Evolutionary conservation across 2,329 filamentous ascomycete genomes (phyloP).

Genomic region (Aspergillus novofumigatus): DNA sequence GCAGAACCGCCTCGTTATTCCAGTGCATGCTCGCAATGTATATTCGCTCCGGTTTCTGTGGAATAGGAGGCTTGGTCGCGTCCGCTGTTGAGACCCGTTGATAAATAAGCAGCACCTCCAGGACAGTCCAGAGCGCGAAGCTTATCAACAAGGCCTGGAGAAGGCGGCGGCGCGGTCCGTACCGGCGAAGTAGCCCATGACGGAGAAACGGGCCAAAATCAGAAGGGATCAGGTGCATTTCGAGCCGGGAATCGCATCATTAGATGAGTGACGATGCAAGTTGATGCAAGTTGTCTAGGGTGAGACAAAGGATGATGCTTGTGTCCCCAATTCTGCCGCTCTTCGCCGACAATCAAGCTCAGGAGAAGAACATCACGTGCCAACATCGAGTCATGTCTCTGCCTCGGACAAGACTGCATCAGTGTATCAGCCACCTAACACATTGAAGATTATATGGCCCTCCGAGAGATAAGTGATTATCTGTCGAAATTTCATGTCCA

Average conservation of each 20-base stretch:
- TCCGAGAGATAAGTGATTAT: no score
- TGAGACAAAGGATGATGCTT: no score
- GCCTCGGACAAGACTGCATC: no score
- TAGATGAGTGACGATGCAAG: not conserved
- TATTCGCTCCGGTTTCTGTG: conserved; percentile 37
- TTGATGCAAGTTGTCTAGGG: not conserved
- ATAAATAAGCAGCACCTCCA: conserved; percentile 17
- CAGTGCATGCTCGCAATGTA: conserved; percentile 69
- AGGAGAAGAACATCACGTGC: no score
- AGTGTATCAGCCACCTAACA: no score
- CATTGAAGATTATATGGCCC: no score
- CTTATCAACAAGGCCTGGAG: conserved; percentile 13
- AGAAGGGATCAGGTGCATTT: not conserved
- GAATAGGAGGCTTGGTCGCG: conserved; percentile 4
- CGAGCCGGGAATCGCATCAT: not conserved
- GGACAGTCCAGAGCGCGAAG: conserved; percentile 17
- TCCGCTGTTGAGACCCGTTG: conserved; percentile 13
- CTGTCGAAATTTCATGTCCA: no score
- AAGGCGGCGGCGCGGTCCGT: conserved; percentile 13
- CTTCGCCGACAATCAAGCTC: no score
- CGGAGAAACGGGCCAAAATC: not conserved
- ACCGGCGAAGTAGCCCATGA: conserved; percentile 6
- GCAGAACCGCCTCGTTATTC: conserved; percentile 60
- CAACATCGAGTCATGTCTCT: no score
- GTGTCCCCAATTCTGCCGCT: no score